Evolutionary conservation across 1,284 basidiomycete genomes (phyloP).

Genomic region (Schizophyllum amplum): DNA sequence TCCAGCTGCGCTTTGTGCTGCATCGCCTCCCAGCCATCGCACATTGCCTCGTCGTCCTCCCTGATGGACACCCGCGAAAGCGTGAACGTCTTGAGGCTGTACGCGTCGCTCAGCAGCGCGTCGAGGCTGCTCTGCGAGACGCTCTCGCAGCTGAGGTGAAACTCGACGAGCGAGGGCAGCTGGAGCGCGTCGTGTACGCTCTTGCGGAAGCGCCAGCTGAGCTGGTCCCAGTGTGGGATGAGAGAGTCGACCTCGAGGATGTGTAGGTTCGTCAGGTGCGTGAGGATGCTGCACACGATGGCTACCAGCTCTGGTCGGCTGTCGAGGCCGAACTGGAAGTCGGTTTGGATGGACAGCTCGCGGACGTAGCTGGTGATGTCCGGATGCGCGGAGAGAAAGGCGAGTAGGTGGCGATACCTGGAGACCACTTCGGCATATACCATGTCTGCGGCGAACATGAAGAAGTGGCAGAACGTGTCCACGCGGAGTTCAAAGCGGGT

Average conservation of each 20-base stretch:
- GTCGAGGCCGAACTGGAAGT: background rate
- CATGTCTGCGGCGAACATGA: background rate
- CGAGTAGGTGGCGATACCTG: background rate
- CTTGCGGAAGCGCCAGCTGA: background rate
- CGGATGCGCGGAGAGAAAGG: background rate
- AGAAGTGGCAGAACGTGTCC: background rate
- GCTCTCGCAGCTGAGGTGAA: background rate
- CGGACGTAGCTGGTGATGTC: background rate
- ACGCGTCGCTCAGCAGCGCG: background rate
- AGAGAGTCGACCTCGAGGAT: background rate
- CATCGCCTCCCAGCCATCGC: background rate
- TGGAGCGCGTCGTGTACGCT: background rate
- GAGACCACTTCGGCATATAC: background rate
- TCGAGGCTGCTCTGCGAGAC: background rate
- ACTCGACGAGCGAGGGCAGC: background rate
- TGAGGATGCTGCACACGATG: background rate
- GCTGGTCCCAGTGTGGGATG: background rate
- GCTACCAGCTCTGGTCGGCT: background rate
- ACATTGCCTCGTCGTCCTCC: background rate
- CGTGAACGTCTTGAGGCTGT: background rate
- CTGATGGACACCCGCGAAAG: background rate
- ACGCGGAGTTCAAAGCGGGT: constrained; percentile 3
- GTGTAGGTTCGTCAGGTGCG: background rate
- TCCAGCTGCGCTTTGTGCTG: background rate
- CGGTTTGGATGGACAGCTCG: background rate